These are phyloP conservation scores for Escallonia herrerae DNA, from an alignment of 129 eudicot genomes.

Conservation along the genomic window DNA sequence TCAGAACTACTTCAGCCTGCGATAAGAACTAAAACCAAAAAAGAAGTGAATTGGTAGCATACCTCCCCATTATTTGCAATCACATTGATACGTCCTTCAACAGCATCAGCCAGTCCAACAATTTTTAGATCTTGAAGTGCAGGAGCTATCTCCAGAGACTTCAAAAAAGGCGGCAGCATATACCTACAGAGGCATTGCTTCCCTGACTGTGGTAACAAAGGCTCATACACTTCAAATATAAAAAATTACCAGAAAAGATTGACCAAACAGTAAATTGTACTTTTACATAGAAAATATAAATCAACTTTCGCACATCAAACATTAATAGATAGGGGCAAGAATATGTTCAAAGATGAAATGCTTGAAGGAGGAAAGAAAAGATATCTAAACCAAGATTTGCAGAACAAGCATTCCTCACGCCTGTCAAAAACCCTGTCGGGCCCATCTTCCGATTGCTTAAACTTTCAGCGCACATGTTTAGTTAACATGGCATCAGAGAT, in stretches of 20 bases:
- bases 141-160: conserved; percentile 35
- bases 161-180: conserved; percentile 42
- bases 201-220: conserved; percentile 63
- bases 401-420: background rate
- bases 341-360: background rate
- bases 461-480: too few relatives aligned
- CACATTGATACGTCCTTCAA: conserved; percentile 82
- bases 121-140: conserved; percentile 44
- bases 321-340: background rate
- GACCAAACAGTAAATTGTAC: background rate
- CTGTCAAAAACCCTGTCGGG: too few relatives aligned
- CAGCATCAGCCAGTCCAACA: conserved; percentile 76
- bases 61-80: conserved; percentile 74
- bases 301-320: background rate
- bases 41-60: conserved; percentile 9
- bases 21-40: conserved; percentile 1
- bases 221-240: conserved; percentile 9
- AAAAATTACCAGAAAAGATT: background rate
- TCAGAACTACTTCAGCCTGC: background rate
- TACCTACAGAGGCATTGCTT: conserved; percentile 87
- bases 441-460: too few relatives aligned
- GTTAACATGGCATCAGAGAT: too few relatives aligned
- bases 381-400: background rate
- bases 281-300: background rate
- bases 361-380: background rate